Percentiles rank a stretch among this genome's conserved stretches.
Conservation (phyloP, 192 early-diverging fungal species). For the Chytriomyces sp. region DNA sequence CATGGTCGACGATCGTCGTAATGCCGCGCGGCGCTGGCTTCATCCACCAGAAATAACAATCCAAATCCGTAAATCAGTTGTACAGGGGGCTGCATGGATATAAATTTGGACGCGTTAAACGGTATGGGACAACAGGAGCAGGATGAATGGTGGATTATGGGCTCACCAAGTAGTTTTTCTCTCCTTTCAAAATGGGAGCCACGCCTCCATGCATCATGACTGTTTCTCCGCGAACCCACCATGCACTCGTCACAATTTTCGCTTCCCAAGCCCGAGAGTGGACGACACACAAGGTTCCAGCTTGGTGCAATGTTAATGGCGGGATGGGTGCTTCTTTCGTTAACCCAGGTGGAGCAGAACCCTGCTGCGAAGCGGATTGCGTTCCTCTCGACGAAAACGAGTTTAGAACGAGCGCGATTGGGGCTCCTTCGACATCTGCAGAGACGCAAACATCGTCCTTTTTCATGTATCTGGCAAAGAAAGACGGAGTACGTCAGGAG, state of each 20-base stretch:
- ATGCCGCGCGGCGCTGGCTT: slow-evolving; percentile 71
- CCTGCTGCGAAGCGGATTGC: neutral
- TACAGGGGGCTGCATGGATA: slow-evolving; percentile 79
- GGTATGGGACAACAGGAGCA: neutral
- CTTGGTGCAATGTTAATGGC: slow-evolving; percentile 90
- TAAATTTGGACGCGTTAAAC: neutral
- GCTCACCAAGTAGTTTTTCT: slow-evolving; percentile 72
- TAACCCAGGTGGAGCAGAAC: slow-evolving; percentile 19
- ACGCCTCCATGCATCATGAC: slow-evolving; percentile 77
- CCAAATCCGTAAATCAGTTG: slow-evolving; percentile 97
- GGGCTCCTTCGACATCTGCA: slow-evolving; percentile 91
- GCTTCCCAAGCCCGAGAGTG: slow-evolving; percentile 96
- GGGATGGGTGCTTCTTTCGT: slow-evolving; percentile 66
- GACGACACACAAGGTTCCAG: slow-evolving; percentile 93
- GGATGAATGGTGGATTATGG: neutral
- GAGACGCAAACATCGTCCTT: slow-evolving; percentile 88
- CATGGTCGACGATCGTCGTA: slow-evolving; percentile 68
- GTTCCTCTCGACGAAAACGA: slow-evolving; percentile 18
- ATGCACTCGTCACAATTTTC: slow-evolving; percentile 92
- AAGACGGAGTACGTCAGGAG: neutral
- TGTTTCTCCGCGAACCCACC: slow-evolving; percentile 90
- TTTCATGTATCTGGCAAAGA: slow-evolving; percentile 57
- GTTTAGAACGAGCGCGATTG: slow-evolving; percentile 90
- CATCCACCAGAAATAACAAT: slow-evolving; percentile 89
- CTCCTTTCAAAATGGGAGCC: slow-evolving; percentile 60